Conservation (phyloP, 768 basidiomycete species). For the Tulasnella sp. region DNA sequence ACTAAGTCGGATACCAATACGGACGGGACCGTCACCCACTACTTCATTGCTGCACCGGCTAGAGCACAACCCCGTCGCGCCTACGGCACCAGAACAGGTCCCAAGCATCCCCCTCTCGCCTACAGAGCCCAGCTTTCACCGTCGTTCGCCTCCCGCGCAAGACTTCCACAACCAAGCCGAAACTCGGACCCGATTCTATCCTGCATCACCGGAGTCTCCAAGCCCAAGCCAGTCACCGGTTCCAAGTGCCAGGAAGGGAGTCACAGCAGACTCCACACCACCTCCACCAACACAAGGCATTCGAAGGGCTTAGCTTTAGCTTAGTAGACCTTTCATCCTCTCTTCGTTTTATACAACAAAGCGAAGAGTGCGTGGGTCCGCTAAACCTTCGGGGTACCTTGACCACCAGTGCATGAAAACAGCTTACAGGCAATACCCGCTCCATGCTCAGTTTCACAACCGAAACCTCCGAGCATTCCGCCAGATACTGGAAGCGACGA, state of each 20-base stretch:
- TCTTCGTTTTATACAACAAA: background rate
- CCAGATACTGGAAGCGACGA: conserved; percentile 58
- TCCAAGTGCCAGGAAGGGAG: background rate
- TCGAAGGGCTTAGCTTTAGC: background rate
- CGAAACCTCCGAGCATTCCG: conserved; percentile 74
- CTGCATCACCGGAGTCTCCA: background rate
- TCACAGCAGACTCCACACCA: background rate
- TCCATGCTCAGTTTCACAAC: conserved; percentile 71
- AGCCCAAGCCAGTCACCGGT: background rate
- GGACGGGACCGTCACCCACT: background rate
- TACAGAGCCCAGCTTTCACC: background rate
- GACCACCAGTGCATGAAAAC: background rate
- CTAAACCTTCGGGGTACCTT: background rate
- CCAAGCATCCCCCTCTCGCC: background rate
- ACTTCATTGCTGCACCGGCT: background rate
- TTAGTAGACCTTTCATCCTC: background rate
- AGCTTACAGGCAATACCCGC: conserved; percentile 36
- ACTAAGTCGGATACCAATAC: background rate
- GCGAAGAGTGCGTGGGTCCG: background rate
- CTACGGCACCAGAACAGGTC: background rate
- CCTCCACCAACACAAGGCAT: background rate
- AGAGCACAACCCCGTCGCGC: background rate
- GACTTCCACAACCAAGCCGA: background rate
- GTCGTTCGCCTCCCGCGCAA: background rate
- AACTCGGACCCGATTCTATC: background rate